phyloP scores from a whole-genome alignment of 108 stramenopile species.

The Parmales sp. region DNA sequence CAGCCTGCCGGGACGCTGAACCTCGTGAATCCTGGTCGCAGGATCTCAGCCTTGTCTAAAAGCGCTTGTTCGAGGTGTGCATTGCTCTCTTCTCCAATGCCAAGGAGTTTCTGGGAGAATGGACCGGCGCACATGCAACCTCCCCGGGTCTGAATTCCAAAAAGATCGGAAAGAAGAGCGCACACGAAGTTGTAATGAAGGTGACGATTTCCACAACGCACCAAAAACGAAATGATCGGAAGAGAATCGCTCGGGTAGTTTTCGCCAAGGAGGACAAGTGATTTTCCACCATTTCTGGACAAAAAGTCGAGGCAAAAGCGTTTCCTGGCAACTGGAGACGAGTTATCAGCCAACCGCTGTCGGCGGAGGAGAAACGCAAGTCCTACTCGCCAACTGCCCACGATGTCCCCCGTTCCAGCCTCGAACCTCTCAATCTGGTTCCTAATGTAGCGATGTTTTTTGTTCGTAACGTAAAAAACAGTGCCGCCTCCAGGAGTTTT shows the following conservation, averaged over 20 bases:
- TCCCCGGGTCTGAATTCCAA: constrained; percentile 90
- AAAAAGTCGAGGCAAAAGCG: not conserved
- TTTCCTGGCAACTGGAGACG: not conserved
- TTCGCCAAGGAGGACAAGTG: not conserved
- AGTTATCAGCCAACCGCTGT: constrained; percentile 9
- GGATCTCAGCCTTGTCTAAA: constrained; percentile 62
- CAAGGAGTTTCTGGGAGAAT: constrained; percentile 69
- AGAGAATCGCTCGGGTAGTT: constrained; percentile 17
- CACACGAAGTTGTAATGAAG: constrained; percentile 96
- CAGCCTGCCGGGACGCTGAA: constrained; percentile 72
- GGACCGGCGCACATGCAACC: constrained; percentile 88
- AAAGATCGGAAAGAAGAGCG: constrained; percentile 90
- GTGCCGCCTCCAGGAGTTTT: constrained; percentile 83
- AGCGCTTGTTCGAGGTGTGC: constrained; percentile 68
- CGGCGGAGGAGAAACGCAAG: constrained; percentile 66
- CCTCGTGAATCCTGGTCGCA: constrained; percentile 85
- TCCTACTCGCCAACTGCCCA: constrained; percentile 78
- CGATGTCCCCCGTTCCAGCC: constrained; percentile 92
- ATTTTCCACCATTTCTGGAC: not conserved
- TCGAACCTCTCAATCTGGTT: constrained; percentile 93
- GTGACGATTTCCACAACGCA: constrained; percentile 60
- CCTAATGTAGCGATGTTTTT: constrained; percentile 79
- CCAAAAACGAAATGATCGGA: constrained; percentile 70
- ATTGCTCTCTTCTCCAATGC: constrained; percentile 47
- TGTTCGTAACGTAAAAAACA: constrained; percentile 87